Conservation (phyloP, 441 rosid genomes). For the Brassica balearica region DNA sequence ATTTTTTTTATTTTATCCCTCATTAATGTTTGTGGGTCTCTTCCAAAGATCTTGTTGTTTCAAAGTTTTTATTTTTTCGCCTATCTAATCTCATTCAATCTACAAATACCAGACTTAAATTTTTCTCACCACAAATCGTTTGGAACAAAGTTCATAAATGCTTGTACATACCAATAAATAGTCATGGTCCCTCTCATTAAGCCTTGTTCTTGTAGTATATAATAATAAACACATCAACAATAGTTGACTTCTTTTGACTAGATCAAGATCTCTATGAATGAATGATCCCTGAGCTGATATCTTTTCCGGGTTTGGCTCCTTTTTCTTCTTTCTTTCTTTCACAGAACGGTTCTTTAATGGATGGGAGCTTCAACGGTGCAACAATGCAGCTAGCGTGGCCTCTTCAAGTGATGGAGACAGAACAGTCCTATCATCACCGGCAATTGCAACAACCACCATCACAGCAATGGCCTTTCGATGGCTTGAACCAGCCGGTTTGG, state of each 20-base stretch:
- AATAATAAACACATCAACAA: constrained; percentile 37
- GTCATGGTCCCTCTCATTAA: constrained; percentile 41
- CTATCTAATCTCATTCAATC: constrained; percentile 25
- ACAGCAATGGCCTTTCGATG: constrained; percentile 71
- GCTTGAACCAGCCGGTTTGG: constrained; percentile 69
- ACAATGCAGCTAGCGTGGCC: constrained; percentile 73
- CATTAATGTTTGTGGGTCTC: constrained; percentile 41
- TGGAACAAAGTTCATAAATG: constrained; percentile 39
- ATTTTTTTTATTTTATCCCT: neutral
- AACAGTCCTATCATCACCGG: constrained; percentile 58
- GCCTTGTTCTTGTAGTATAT: constrained; percentile 40
- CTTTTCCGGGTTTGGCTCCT: constrained; percentile 21
- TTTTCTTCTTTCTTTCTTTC: neutral
- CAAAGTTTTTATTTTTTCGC: constrained; percentile 17
- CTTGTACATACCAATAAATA: constrained; percentile 42
- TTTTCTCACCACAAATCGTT: constrained; percentile 20
- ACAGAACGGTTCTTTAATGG: constrained; percentile 72
- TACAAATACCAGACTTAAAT: neutral
- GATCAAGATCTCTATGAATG: constrained; percentile 34
- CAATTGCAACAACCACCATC: constrained; percentile 51
- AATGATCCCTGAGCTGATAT: constrained; percentile 20
- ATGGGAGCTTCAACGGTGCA: constrained; percentile 62
- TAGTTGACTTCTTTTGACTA: constrained; percentile 34
- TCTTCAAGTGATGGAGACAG: constrained; percentile 42
- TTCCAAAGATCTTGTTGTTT: constrained; percentile 34